These are phyloP conservation scores for Phalaenopsis hybrid DNA, from an alignment of 116 monocot genomes.

Conservation along the genomic window DNA sequence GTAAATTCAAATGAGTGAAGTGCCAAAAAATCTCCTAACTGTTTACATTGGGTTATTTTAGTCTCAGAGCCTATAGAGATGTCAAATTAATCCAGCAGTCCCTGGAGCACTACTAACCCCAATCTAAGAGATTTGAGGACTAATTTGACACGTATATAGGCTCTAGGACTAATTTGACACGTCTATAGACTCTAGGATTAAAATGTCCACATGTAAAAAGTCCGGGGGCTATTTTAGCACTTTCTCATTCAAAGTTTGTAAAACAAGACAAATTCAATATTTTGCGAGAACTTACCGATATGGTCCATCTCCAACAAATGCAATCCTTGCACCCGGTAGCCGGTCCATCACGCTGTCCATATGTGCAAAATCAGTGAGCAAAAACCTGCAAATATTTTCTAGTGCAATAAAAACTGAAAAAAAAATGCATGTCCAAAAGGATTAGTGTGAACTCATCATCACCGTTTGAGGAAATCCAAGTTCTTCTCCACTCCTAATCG, in stretches of 20 bases:
- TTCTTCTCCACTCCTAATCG: conserved; percentile 91
- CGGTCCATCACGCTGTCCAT: conserved; percentile 83
- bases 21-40: too few species aligned
- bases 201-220: too few species aligned
- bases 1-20: background rate
- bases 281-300: conserved; percentile 40
- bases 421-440: background rate
- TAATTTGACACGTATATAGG: too few species aligned
- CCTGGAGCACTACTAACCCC: too few species aligned
- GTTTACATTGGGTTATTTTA: too few species aligned
- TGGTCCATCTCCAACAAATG: conserved; percentile 89
- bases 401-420: background rate
- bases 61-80: too few species aligned
- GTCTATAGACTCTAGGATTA: too few species aligned
- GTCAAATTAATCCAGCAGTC: too few species aligned
- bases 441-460: conserved; percentile 2
- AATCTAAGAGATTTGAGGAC: too few species aligned
- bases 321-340: conserved; percentile 75
- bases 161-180: too few species aligned
- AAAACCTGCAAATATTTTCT: background rate
- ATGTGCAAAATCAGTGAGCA: background rate
- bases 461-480: conserved; percentile 91
- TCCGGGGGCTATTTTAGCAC: too few species aligned
- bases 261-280: background rate
- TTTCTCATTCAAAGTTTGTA: background rate